Conservation (phyloP, 2,329 filamentous ascomycete genomes). For the Talaromyces sp. region DNA sequence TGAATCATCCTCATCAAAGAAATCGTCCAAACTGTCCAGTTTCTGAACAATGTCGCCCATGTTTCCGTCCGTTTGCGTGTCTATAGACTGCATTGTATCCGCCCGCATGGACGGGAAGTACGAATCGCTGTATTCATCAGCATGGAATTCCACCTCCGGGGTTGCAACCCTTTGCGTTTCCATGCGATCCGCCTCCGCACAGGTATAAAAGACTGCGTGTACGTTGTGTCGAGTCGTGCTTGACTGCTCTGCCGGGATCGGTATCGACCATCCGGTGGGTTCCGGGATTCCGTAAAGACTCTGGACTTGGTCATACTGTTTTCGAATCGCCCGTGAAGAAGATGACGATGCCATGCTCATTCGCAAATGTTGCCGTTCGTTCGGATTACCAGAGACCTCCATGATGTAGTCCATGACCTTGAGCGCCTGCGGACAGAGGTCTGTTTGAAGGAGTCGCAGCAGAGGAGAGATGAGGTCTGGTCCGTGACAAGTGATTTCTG, state of each 20-base stretch:
- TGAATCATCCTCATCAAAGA: slow-evolving; percentile 66
- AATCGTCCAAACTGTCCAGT: slow-evolving; percentile 74
- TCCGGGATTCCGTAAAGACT: slow-evolving; percentile 96
- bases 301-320: slow-evolving; percentile 91
- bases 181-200: slow-evolving; percentile 62
- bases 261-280: slow-evolving; percentile 92
- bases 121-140: slow-evolving; percentile 74
- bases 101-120: slow-evolving; percentile 75
- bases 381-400: slow-evolving; percentile 83
- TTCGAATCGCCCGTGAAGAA: slow-evolving; percentile 78
- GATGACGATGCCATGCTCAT: slow-evolving; percentile 93
- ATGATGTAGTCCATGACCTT: slow-evolving; percentile 93
- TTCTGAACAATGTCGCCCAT: slow-evolving; percentile 79
- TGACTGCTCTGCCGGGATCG: slow-evolving; percentile 85
- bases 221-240: slow-evolving; percentile 84
- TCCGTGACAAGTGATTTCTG: slow-evolving; percentile 83
- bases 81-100: slow-evolving; percentile 90
- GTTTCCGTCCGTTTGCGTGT: slow-evolving; percentile 56
- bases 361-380: slow-evolving; percentile 88
- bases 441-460: slow-evolving; percentile 81
- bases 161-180: slow-evolving; percentile 62
- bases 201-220: slow-evolving; percentile 93
- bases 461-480: slow-evolving; percentile 94
- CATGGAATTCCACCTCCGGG: slow-evolving; percentile 86
- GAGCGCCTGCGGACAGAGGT: slow-evolving; percentile 87